Base-by-base conservation (phyloP, 805 yeast genomes). In the Nakazawaea molendinolei region DNA sequence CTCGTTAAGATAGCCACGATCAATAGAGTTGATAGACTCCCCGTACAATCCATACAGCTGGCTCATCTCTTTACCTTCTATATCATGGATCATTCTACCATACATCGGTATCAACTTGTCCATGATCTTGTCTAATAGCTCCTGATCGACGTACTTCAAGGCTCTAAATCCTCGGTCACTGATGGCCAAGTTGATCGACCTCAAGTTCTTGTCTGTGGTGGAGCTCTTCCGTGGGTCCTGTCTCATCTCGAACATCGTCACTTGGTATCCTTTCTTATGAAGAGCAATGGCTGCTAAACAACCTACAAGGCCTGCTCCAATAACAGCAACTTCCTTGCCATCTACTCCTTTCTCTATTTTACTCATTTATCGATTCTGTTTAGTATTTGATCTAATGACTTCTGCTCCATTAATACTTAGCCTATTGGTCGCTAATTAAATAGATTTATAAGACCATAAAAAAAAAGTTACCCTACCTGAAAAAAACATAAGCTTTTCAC, bases 221-320 rank as follows among this genome's bases (percentile, higher is more conserved):
- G 50, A 40, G 9, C 37, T 38, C 19, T 38, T 46, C 45, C 85
- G 58, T 13, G 87, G 86, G 54, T 87, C 95, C 1, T 60, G 53
- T 31, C 96, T 68, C 26, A 74, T 60, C 45, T 89, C 97, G 44
- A 72, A 83, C 4, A 89, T 51, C 0, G 78, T 68, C 15, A 89
- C 97, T 1, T 69, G 41, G 55, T 73, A 81, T 8, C 95, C 95
- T 37, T 74, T 67, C 38, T 76, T 67, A 3, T 79, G 74, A 25
- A 89, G 69, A 0, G 90, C 92, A n/a, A 89, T 55, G 0, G 95
- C 92, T 0, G 89, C 72, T 5, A 86, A 63, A 36, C 92, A 73
- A 0, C 97, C 97, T 2, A 89, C 97, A 5, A 85, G 73, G 0
- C 97, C 97, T 1, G 92, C 95, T 2, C 97, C 97, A 13, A 89